These are phyloP conservation scores for Amborella trichopoda DNA, from an alignment of 164 flowering plant species.

Conservation along the genomic window DNA sequence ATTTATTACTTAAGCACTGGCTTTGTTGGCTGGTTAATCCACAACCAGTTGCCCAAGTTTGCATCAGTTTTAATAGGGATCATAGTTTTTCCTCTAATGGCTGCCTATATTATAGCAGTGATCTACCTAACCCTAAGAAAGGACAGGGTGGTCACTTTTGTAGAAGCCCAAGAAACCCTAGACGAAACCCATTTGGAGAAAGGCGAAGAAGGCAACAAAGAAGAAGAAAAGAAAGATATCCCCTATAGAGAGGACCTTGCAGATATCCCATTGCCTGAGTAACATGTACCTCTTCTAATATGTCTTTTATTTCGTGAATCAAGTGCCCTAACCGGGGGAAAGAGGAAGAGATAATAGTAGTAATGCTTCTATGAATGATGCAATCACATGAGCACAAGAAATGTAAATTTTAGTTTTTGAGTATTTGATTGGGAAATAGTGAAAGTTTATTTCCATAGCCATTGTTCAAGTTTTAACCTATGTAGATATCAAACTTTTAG, in stretches of 20 bases:
- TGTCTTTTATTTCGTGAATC: too few species aligned
- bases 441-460: too few species aligned
- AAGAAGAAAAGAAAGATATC: constrained; percentile 5
- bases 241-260: constrained; percentile 68
- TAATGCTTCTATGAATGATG: too few species aligned
- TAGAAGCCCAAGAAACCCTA: constrained; percentile 23
- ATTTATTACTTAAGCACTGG: constrained; percentile 64
- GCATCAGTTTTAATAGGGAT: constrained; percentile 66
- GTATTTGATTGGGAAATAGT: too few species aligned
- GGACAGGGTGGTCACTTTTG: constrained; percentile 47
- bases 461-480: too few species aligned
- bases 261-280: constrained; percentile 41
- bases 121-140: constrained; percentile 64
- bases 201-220: constrained; percentile 12
- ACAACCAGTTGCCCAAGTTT: constrained; percentile 44
- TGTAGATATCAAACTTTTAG: too few species aligned
- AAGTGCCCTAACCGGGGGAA: too few species aligned
- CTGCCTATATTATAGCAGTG: constrained; percentile 39
- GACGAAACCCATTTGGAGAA: constrained; percentile 33
- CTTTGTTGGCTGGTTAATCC: constrained; percentile 62
- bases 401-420: too few species aligned
- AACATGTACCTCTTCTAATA: too few species aligned
- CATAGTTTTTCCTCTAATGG: constrained; percentile 77
- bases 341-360: too few species aligned
- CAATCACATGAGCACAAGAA: too few species aligned